A percentile compares a stretch with the other conserved stretches of the same genome.
Evolutionary conservation across 306 rosid genomes (phyloP).

Genomic region (Betula pendula): DNA sequence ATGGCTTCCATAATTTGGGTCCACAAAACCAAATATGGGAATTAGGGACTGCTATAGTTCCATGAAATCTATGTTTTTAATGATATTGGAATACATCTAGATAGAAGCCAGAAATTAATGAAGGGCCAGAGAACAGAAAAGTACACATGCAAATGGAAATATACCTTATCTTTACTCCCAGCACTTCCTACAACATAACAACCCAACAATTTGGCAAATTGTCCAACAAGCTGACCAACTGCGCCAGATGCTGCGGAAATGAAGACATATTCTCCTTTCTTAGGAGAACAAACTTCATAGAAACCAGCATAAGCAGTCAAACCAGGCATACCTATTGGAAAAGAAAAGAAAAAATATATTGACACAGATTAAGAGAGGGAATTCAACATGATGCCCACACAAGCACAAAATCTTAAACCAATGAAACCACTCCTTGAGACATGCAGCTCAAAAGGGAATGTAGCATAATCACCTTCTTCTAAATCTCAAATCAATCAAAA

Average conservation of each 20-base stretch:
- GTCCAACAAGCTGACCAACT: slow-evolving; percentile 58
- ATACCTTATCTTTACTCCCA: slow-evolving; percentile 53
- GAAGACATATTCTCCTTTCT: slow-evolving; percentile 52
- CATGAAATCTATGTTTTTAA: neutral
- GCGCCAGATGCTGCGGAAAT: slow-evolving; percentile 58
- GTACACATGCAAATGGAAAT: neutral
- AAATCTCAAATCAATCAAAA: too few species aligned
- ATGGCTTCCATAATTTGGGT: neutral
- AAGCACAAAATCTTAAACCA: neutral
- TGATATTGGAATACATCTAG: neutral
- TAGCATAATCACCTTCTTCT: neutral
- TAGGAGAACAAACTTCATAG: slow-evolving; percentile 48
- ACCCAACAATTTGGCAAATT: slow-evolving; percentile 55
- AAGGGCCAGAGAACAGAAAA: too few species aligned
- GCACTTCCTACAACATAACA: slow-evolving; percentile 73
- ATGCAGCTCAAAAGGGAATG: neutral
- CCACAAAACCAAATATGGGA: neutral
- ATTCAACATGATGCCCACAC: neutral
- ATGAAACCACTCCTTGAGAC: too few species aligned
- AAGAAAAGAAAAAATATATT: too few species aligned
- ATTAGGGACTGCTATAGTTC: neutral
- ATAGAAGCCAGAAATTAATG: neutral
- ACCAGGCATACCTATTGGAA: slow-evolving; percentile 47
- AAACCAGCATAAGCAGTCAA: slow-evolving; percentile 55
- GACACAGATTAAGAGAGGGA: too few species aligned